A percentile compares a stretch with the other conserved stretches of the same genome.
Conservation (phyloP, 176 grass and related monocot genomes). For the Guadua angustifolia region DNA sequence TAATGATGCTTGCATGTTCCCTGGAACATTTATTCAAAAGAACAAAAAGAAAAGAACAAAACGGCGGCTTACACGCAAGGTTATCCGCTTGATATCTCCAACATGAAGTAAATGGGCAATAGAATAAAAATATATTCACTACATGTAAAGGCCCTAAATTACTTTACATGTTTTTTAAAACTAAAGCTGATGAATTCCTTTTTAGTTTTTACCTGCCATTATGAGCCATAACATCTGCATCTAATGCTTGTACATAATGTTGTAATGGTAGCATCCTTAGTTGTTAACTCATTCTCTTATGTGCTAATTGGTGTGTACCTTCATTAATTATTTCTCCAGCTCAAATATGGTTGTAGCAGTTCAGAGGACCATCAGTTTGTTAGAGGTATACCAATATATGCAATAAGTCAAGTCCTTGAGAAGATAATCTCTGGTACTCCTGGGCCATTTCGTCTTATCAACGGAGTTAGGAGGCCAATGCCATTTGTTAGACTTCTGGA, state of each 20-base stretch:
- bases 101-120: constrained; percentile 43
- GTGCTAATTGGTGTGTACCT: constrained; percentile 5
- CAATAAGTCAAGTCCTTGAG: constrained; percentile 91
- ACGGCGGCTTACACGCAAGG: constrained; percentile 48
- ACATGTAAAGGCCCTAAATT: constrained; percentile 14
- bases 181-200: background rate
- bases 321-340: constrained; percentile 51
- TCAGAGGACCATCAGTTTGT: constrained; percentile 99
- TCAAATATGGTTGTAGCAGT: constrained; percentile 88
- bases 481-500: constrained; percentile 86
- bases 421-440: constrained; percentile 69
- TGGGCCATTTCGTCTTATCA: constrained; percentile 78
- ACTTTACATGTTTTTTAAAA: background rate
- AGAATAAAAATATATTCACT: background rate
- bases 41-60: constrained; percentile 68
- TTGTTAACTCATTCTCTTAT: background rate
- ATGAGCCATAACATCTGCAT: background rate
- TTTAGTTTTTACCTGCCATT: background rate
- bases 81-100: constrained; percentile 44
- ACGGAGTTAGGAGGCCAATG: constrained; percentile 79
- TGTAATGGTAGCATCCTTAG: background rate
- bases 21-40: constrained; percentile 50
- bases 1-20: constrained; percentile 46
- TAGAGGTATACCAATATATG: constrained; percentile 97
- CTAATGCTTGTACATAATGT: constrained; percentile 21